Conservation (phyloP, 129 eudicot species). For the Sambucus nigra region DNA sequence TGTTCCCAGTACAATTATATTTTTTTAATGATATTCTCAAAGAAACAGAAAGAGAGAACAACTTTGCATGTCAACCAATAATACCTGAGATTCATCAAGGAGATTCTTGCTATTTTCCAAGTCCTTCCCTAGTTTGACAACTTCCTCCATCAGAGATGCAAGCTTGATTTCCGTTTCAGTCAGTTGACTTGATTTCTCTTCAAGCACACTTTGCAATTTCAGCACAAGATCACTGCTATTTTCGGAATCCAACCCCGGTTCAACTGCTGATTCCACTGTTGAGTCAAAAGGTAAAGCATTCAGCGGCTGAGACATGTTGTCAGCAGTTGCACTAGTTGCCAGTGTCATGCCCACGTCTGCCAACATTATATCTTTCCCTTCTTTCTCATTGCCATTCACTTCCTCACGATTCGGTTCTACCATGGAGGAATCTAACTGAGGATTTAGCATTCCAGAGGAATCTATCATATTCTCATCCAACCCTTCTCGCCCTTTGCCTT, state of each 20-base stretch:
- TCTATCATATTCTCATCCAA: slow-evolving; percentile 84
- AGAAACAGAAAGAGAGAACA: neutral
- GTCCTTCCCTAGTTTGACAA: slow-evolving; percentile 46
- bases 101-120: slow-evolving; percentile 65
- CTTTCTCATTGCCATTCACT: slow-evolving; percentile 34
- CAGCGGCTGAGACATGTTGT: slow-evolving; percentile 36
- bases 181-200: slow-evolving; percentile 47
- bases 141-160: slow-evolving; percentile 44
- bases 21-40: neutral
- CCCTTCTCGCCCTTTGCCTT: slow-evolving; percentile 34
- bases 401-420: slow-evolving; percentile 67
- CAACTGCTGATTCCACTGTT: slow-evolving; percentile 20
- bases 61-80: neutral
- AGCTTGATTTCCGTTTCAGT: slow-evolving; percentile 45
- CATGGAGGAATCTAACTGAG: slow-evolving; percentile 80
- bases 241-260: slow-evolving; percentile 24
- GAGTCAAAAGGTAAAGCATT: slow-evolving; percentile 24
- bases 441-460: slow-evolving; percentile 43
- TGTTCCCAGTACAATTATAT: neutral
- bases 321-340: slow-evolving; percentile 54
- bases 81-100: slow-evolving; percentile 90
- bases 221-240: slow-evolving; percentile 26
- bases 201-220: slow-evolving; percentile 51
- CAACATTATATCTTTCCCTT: slow-evolving; percentile 29
- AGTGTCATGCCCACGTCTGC: slow-evolving; percentile 38